A percentile compares a stretch with the other conserved stretches of the same genome.
These are phyloP conservation scores for Teratosphaeria viscida DNA, from an alignment of 2,329 filamentous ascomycete species.

Conservation along the genomic window DNA sequence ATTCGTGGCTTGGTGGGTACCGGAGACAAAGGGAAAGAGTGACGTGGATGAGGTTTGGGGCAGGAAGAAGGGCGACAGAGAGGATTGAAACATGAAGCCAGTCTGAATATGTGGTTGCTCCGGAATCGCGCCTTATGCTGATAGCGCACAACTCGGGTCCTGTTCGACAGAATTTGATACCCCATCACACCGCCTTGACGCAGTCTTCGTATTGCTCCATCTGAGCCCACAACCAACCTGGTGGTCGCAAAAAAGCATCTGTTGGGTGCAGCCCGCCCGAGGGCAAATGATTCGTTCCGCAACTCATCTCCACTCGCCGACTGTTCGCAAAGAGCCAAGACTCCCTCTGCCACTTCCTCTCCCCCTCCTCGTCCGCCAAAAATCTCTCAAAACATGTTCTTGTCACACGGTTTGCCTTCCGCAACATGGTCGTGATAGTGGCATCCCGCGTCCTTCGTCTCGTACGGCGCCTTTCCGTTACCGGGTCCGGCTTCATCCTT, in stretches of 20 bases:
- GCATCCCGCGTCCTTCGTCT: not conserved
- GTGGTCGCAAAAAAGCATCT: too few relatives aligned
- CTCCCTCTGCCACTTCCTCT: not conserved
- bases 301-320: too few relatives aligned
- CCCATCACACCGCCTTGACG: too few relatives aligned
- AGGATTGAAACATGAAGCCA: conserved; percentile 1
- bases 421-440: conserved; percentile 4
- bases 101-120: not conserved
- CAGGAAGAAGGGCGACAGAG: conserved; percentile 33
- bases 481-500: not conserved
- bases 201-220: too few relatives aligned
- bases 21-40: conserved; percentile 79
- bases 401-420: not conserved
- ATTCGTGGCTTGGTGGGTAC: conserved; percentile 64
- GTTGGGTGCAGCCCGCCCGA: too few relatives aligned
- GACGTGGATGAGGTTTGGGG: conserved; percentile 89
- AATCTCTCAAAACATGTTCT: not conserved
- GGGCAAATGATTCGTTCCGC: too few relatives aligned
- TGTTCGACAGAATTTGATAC: too few relatives aligned
- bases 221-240: too few relatives aligned
- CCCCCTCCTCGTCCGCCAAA: not conserved
- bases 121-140: not conserved
- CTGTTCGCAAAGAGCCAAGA: not conserved
- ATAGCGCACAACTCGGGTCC: too few relatives aligned
- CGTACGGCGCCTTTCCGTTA: not conserved